Conservation (phyloP, 78 protist species). For the Planoprotostelium fungivorum region DNA sequence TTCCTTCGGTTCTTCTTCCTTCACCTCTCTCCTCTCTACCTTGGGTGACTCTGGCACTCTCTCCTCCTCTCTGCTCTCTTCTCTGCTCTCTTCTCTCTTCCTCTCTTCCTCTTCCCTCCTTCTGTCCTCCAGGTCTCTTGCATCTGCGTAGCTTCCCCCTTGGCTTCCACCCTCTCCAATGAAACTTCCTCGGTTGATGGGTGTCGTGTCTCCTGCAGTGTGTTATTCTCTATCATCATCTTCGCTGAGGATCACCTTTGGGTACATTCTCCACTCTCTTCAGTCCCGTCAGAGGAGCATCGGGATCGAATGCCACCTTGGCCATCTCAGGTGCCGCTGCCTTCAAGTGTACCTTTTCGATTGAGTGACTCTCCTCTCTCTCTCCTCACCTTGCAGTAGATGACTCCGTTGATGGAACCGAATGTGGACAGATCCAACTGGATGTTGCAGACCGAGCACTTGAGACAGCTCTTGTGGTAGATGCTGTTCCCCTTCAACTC, state of each 20-base stretch:
- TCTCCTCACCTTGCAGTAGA: constrained; percentile 32
- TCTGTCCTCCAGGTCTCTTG: neutral
- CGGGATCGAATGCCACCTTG: neutral
- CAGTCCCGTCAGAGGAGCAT: neutral
- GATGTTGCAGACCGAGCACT: constrained; percentile 32
- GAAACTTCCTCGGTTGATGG: neutral
- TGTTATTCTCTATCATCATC: neutral
- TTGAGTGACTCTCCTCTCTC: neutral
- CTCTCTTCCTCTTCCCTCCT: neutral
- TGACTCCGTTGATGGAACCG: constrained; percentile 43
- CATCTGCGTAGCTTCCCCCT: neutral
- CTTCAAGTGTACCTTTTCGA: neutral
- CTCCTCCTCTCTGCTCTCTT: no score
- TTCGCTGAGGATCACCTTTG: neutral
- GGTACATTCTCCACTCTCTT: neutral
- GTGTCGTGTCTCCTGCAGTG: neutral
- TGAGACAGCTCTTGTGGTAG: constrained; percentile 52
- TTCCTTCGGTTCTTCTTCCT: neutral
- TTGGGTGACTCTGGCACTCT: neutral
- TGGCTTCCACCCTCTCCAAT: neutral
- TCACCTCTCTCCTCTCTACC: neutral
- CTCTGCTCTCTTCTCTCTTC: neutral
- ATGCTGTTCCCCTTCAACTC: neutral
- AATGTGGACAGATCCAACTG: constrained; percentile 30
- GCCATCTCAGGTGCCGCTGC: neutral